A percentile compares a stretch with the other conserved stretches of the same genome.
These are phyloP conservation scores for Linnemannia exigua DNA, from an alignment of 192 early-diverging fungal genomes.

Conservation along the genomic window DNA sequence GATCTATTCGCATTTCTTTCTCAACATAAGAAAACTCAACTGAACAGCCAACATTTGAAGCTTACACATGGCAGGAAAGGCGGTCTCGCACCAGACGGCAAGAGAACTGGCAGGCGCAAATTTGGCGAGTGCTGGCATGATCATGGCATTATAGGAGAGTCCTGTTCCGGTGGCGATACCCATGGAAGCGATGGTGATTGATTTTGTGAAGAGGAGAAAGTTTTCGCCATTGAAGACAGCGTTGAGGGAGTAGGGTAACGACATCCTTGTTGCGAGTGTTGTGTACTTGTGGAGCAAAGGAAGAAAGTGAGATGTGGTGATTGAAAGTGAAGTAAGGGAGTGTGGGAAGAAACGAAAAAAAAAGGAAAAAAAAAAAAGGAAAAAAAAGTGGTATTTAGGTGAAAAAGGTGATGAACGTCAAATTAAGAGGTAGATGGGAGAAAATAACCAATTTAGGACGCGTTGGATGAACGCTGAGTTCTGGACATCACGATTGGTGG, in stretches of 20 bases:
- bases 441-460: background rate
- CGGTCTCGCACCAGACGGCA: slow-evolving; percentile 11
- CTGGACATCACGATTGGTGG: too few relatives aligned
- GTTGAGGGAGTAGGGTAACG: background rate
- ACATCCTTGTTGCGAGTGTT: background rate
- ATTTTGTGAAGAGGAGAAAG: slow-evolving; percentile 18
- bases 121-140: slow-evolving; percentile 23
- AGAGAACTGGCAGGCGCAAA: background rate
- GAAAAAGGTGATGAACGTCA: too few relatives aligned
- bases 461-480: too few relatives aligned
- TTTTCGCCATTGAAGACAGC: slow-evolving; percentile 22
- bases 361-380: background rate
- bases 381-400: background rate
- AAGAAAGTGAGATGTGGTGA: background rate
- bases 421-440: background rate
- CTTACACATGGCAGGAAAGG: slow-evolving; percentile 15
- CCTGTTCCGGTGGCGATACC: slow-evolving; percentile 17
- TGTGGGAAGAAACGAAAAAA: background rate
- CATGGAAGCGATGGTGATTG: slow-evolving; percentile 24
- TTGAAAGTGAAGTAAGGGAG: background rate
- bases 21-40: background rate
- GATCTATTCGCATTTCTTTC: background rate
- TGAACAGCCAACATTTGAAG: background rate
- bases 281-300: background rate
- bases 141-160: slow-evolving; percentile 21